Evolutionary conservation across 805 yeast genomes (phyloP).

Genomic region (Candida ovalis): DNA sequence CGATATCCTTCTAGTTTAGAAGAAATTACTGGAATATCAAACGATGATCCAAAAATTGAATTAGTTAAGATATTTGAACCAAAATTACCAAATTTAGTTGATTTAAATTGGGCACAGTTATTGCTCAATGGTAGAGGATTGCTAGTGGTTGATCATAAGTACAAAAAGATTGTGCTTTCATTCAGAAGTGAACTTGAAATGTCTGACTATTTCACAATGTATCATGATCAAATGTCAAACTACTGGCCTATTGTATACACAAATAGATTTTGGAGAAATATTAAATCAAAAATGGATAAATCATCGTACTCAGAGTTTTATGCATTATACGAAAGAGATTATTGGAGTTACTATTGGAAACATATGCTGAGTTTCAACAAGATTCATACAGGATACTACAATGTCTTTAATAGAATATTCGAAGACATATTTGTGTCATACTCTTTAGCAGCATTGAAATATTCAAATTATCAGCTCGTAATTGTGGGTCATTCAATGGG

Average conservation of each 20-base stretch:
- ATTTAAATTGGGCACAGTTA: conserved; percentile 16
- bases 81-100: conserved; percentile 11
- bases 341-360: conserved; percentile 18
- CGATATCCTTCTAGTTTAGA: conserved; percentile 12
- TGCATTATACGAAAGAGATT: conserved; percentile 7
- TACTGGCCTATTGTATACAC: conserved; percentile 19
- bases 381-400: conserved; percentile 19
- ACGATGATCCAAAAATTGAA: conserved; percentile 10
- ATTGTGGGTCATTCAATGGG: conserved; percentile 23
- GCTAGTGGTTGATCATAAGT: conserved; percentile 17
- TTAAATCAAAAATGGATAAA: conserved; percentile 6
- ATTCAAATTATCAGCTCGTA: conserved; percentile 12
- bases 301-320: conserved; percentile 3
- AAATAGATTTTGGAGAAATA: conserved; percentile 14
- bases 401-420: conserved; percentile 17
- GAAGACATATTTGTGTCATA: conserved; percentile 18
- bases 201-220: conserved; percentile 17
- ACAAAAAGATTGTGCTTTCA: conserved; percentile 14
- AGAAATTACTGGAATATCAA: conserved; percentile 10
- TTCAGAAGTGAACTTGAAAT: conserved; percentile 18
- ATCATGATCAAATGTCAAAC: conserved; percentile 13
- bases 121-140: conserved; percentile 17
- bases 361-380: conserved; percentile 13
- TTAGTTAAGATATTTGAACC: conserved; percentile 11
- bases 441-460: conserved; percentile 6